Evolutionary conservation across 345 rosid species (phyloP).

Genomic region (Syzygium oleosum): DNA sequence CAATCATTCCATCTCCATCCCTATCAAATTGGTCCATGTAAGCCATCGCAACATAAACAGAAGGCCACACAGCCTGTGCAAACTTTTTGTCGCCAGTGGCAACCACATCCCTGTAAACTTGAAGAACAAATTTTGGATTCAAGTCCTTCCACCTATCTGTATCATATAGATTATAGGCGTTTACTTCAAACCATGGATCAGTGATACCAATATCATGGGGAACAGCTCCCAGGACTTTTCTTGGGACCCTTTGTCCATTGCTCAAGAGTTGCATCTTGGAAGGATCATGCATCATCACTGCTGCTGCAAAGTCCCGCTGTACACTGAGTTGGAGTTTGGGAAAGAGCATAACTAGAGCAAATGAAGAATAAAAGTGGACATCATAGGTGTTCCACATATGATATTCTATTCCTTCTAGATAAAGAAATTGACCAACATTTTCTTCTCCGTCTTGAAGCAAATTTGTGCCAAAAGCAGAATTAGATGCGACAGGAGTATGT

Average conservation of each 20-base stretch:
- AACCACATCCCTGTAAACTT: slow-evolving; percentile 78
- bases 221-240: slow-evolving; percentile 91
- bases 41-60: slow-evolving; percentile 84
- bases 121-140: slow-evolving; percentile 93
- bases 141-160: slow-evolving; percentile 90
- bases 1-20: slow-evolving; percentile 95
- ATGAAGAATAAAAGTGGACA: slow-evolving; percentile 91
- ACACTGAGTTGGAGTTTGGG: slow-evolving; percentile 87
- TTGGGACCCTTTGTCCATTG: slow-evolving; percentile 53
- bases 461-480: slow-evolving; percentile 85
- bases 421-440: slow-evolving; percentile 90
- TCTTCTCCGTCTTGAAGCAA: slow-evolving; percentile 89
- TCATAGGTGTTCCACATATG: slow-evolving; percentile 97
- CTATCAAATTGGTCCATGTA: slow-evolving; percentile 87
- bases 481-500: slow-evolving; percentile 48
- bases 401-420: slow-evolving; percentile 84
- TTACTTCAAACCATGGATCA: slow-evolving; percentile 93
- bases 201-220: slow-evolving; percentile 82
- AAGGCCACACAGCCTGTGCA: slow-evolving; percentile 84
- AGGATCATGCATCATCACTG: slow-evolving; percentile 91
- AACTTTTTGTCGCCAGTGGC: slow-evolving; percentile 82
- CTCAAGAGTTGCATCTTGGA: slow-evolving; percentile 45
- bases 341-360: slow-evolving; percentile 75
- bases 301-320: slow-evolving; percentile 91
- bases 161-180: slow-evolving; percentile 59